phyloP scores from a whole-genome alignment of 768 basidiomycete genomes.

The Filobasidium floriforme region DNA sequence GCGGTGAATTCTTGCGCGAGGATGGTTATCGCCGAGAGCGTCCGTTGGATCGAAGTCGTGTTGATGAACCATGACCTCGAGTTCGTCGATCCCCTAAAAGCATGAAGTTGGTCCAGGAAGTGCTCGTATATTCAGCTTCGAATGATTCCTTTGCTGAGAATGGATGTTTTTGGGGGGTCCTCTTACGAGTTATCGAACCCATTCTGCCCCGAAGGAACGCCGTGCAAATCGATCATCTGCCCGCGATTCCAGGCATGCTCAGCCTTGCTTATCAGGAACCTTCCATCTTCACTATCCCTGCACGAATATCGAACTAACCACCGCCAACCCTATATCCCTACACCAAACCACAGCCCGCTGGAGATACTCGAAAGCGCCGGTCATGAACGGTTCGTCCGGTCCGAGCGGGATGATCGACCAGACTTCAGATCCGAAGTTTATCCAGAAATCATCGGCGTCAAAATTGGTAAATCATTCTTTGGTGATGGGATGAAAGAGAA shows the following conservation, averaged over 20 bases:
- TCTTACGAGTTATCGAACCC: slow-evolving; percentile 41
- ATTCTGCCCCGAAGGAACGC: slow-evolving; percentile 40
- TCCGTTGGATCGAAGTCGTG: slow-evolving; percentile 32
- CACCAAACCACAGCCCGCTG: slow-evolving; percentile 40
- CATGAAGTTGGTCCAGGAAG: too few species aligned
- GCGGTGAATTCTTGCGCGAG: slow-evolving; percentile 38
- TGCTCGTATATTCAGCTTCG: neutral
- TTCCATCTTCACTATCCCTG: slow-evolving; percentile 37
- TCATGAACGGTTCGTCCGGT: slow-evolving; percentile 35
- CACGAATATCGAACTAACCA: slow-evolving; percentile 6
- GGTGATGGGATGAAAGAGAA: neutral
- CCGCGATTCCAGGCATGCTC: neutral
- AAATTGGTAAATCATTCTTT: too few species aligned
- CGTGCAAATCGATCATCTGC: slow-evolving; percentile 26
- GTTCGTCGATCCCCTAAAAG: slow-evolving; percentile 28
- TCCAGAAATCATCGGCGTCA: neutral
- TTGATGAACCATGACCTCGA: slow-evolving; percentile 37
- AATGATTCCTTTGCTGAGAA: neutral
- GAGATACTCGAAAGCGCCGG: slow-evolving; percentile 34
- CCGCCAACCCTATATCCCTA: slow-evolving; percentile 31
- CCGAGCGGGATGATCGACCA: slow-evolving; percentile 41
- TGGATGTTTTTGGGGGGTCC: neutral
- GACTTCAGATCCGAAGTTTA: slow-evolving; percentile 19
- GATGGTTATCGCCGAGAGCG: slow-evolving; percentile 31
- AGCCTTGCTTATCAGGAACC: neutral